Conservation (phyloP, 2,329 filamentous ascomycete species). For the Colletotrichum sp. region DNA sequence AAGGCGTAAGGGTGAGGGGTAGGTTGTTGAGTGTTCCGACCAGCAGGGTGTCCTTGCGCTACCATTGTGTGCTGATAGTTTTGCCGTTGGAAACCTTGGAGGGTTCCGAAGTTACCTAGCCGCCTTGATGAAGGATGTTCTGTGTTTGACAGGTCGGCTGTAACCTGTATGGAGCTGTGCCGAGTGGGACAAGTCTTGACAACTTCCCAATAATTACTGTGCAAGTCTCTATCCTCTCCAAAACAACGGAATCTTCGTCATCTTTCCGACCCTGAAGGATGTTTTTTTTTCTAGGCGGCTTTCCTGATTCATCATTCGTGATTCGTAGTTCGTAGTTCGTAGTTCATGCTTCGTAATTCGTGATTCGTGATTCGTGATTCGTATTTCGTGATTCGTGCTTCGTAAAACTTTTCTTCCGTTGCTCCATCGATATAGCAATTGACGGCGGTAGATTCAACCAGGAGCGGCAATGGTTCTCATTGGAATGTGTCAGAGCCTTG, state of each 20-base stretch:
- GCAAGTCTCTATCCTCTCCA: background rate
- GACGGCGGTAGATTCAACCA: fast-evolving
- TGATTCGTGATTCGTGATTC: background rate
- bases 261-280: background rate
- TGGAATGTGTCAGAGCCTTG: background rate
- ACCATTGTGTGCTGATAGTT: background rate
- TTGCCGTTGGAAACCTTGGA: background rate
- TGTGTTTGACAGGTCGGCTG: background rate
- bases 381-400: background rate
- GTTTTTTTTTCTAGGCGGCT: background rate
- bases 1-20: background rate
- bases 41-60: background rate
- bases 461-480: background rate
- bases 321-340: background rate
- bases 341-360: background rate
- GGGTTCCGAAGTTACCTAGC: background rate
- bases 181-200: background rate
- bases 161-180: background rate
- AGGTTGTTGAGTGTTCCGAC: background rate
- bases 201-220: background rate
- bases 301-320: background rate
- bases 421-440: background rate
- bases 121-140: background rate
- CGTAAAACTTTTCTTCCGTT: fast-evolving
- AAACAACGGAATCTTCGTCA: background rate